phyloP scores from a whole-genome alignment of 257 asterid species.

The Primulina tabacum region DNA sequence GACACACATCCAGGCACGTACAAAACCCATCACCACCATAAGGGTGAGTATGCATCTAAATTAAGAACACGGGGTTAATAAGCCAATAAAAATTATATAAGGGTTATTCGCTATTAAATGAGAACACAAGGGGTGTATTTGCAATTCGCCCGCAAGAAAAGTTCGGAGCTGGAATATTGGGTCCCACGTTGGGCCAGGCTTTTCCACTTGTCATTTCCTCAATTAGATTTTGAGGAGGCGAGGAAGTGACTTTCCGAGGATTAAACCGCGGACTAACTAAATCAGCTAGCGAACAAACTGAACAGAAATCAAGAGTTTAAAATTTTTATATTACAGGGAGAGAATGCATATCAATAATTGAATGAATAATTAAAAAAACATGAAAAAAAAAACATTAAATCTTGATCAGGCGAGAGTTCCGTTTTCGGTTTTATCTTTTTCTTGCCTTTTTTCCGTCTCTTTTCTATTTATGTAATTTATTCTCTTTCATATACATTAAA shows the following conservation, averaged over 20 bases:
- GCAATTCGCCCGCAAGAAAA: conserved; percentile 6
- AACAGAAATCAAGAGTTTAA: conserved; percentile 8
- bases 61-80: too few relatives aligned
- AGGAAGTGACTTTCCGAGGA: conserved; percentile 8
- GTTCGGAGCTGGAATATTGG: conserved; percentile 32
- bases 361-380: too few relatives aligned
- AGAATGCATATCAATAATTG: neutral
- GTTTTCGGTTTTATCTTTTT: conserved; percentile 25
- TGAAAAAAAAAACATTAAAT: too few relatives aligned
- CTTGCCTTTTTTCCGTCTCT: conserved; percentile 9
- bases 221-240: conserved; percentile 24
- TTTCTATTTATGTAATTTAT: conserved; percentile 7
- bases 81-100: too few relatives aligned
- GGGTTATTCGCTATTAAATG: too few relatives aligned
- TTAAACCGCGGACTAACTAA: conserved; percentile 41
- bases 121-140: too few relatives aligned
- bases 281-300: conserved; percentile 30
- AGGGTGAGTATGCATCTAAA: too few relatives aligned
- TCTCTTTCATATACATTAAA: neutral
- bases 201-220: conserved; percentile 40
- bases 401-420: conserved; percentile 17
- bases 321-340: neutral
- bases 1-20: too few relatives aligned
- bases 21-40: too few relatives aligned
- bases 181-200: conserved; percentile 22